Conservation (phyloP, 306 rosid genomes). For the Aeschynomene evenia region DNA sequence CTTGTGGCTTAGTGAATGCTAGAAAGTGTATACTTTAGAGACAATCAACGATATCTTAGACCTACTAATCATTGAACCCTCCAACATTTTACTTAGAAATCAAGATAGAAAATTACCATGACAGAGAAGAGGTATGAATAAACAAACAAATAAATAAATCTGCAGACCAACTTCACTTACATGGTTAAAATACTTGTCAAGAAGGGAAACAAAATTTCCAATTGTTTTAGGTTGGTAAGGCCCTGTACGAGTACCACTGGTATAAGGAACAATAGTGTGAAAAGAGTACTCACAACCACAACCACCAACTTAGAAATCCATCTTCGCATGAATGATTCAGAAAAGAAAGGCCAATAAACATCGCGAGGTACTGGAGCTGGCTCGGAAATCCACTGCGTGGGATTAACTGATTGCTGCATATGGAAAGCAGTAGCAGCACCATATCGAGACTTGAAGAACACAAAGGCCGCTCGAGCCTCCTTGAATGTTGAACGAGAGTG, state of each 20-base stretch:
- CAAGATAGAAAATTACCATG: neutral
- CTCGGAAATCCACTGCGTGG: conserved; percentile 82
- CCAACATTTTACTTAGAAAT: neutral
- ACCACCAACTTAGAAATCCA: conserved; percentile 91
- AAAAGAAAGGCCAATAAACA: conserved; percentile 97
- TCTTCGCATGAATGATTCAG: conserved; percentile 74
- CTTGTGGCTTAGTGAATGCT: neutral
- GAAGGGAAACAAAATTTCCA: conserved; percentile 89
- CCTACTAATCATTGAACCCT: conserved; percentile 6
- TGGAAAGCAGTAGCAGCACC: conserved; percentile 79
- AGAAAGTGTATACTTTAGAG: conserved; percentile 2
- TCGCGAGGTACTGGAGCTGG: conserved; percentile 88
- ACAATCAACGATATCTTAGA: neutral
- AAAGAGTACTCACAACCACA: conserved; percentile 48
- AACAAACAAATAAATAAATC: conserved; percentile 9
- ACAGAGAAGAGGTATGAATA: neutral
- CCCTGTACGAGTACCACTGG: conserved; percentile 64
- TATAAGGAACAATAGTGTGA: conserved; percentile 69
- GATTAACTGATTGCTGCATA: conserved; percentile 79
- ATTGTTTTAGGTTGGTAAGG: conserved; percentile 66
- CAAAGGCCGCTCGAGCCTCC: conserved; percentile 93
- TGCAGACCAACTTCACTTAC: conserved; percentile 49
- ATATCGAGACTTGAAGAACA: conserved; percentile 75
- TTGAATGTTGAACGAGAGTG: conserved; percentile 37
- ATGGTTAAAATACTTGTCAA: conserved; percentile 68